These are phyloP conservation scores for Nemophila menziesii DNA, from an alignment of 257 asterid species.

Conservation along the genomic window DNA sequence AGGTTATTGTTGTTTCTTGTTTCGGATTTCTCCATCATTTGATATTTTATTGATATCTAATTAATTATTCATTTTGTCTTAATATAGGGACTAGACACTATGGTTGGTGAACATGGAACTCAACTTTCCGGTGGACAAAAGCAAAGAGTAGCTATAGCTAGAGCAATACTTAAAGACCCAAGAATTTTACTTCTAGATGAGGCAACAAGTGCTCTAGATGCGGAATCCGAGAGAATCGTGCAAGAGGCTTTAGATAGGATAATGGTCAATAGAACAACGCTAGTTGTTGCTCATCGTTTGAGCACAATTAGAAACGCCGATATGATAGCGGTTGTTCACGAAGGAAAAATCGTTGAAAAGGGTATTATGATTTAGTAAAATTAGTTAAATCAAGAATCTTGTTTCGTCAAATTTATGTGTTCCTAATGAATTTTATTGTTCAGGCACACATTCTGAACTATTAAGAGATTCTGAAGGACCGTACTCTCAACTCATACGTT, in stretches of 20 bases:
- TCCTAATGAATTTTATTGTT: too few species aligned
- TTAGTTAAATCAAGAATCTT: too few species aligned
- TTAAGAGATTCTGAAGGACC: conserved; percentile 51
- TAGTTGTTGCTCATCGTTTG: conserved; percentile 2
- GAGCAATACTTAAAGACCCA: conserved; percentile 67
- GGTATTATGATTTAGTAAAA: neutral
- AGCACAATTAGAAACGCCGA: conserved; percentile 1
- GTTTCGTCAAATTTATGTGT: neutral
- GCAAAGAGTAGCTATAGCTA: conserved; percentile 66
- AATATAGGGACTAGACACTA: conserved; percentile 49
- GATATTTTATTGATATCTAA: neutral
- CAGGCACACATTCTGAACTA: conserved; percentile 44
- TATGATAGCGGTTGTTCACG: neutral
- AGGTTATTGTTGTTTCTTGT: conserved; percentile 22
- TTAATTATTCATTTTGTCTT: too few species aligned
- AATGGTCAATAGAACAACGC: conserved; percentile 3
- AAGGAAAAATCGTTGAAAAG: conserved; percentile 4
- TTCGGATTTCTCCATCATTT: too few species aligned
- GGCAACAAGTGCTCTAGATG: conserved; percentile 75
- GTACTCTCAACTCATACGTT: conserved; percentile 44
- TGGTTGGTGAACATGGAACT: conserved; percentile 71
- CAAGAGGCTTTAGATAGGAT: conserved; percentile 23
- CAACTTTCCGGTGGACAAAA: conserved; percentile 80
- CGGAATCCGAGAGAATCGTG: conserved; percentile 18
- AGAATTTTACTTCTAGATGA: conserved; percentile 57